Conservation (phyloP, 106 monocot genomes). For the Dendrobium chrysotoxum region DNA sequence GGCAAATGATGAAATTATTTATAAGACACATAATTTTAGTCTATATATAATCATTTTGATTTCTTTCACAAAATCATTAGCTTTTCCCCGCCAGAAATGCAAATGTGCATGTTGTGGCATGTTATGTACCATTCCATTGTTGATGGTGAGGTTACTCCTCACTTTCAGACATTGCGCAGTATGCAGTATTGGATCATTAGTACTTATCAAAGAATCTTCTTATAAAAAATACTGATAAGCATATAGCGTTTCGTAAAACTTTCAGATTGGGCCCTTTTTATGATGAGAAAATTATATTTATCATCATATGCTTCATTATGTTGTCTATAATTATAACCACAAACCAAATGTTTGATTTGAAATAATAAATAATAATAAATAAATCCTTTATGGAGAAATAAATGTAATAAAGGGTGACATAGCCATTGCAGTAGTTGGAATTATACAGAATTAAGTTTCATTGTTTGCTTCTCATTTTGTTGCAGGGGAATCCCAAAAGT, state of each 20-base stretch:
- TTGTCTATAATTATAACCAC: background rate
- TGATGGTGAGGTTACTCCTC: background rate
- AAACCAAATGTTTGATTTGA: background rate
- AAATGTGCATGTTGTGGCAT: background rate
- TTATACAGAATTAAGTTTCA: background rate
- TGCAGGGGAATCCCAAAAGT: constrained; percentile 12
- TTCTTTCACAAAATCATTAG: background rate
- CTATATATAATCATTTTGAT: background rate
- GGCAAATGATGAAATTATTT: background rate
- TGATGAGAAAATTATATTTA: background rate
- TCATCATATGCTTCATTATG: background rate
- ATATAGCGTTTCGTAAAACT: background rate
- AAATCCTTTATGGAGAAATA: background rate
- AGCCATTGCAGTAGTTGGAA: too few species aligned
- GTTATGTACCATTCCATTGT: background rate
- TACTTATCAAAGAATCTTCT: background rate
- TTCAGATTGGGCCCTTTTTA: background rate
- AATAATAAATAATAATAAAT: background rate
- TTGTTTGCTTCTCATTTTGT: constrained; percentile 5
- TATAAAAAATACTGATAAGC: background rate
- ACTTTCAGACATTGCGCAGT: background rate
- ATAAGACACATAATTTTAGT: background rate
- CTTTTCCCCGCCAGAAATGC: background rate
- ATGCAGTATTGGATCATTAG: background rate
- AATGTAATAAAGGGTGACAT: background rate